Base-by-base conservation (phyloP, 208 protist species). In the Trypanosoma scelopori region DNA sequence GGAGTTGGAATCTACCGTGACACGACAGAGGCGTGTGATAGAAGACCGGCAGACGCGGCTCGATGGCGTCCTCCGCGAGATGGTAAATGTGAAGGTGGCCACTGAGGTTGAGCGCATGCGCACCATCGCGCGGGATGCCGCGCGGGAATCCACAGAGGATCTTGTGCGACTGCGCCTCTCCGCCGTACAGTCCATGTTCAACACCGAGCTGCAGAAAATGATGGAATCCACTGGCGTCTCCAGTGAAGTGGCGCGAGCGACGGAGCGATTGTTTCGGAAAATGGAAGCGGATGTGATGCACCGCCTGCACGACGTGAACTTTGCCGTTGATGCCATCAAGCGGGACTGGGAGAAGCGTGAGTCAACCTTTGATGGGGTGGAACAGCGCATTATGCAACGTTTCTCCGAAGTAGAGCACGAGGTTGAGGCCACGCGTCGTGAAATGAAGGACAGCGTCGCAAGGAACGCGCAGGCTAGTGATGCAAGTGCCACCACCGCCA, bases 81-180 rank as follows among this genome's bases (percentile, higher is more conserved):
- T 85, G 51, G 74, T 92, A 9, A 78, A 79, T 39, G 50, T 69
- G 16, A 76, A 82, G 63, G 71, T 95, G 1, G 75, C 60, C 28
- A 51, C 78, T 7, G 89, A 89, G 55, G 70, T 92, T 52, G 82
- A 91, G 66, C 75, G 76, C 13, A 74, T 92, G 62, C 89, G 89
- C 48, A 69, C 77, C 32, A 49, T 90, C 9, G 89, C 89, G 0
- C 79, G 89, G 9, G 85, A 95, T 46, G 78, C 80, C 25, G 85
- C 89, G 11, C 71, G 84, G 22, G 79, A 79, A n/a, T 74, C 72
- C 48, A 73, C 75, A 5, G 85, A 91, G 56, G 84, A 85, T 13
- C 55, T 91, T 39, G 60, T 95, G 46, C 74, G 78, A 43, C 55
- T 86, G 45, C 82, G 81, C 4, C 52, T 92, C 56, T 56, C 70